Evolutionary conservation across 2,329 filamentous ascomycete genomes (phyloP).

Genomic region (Fusarium sp.): DNA sequence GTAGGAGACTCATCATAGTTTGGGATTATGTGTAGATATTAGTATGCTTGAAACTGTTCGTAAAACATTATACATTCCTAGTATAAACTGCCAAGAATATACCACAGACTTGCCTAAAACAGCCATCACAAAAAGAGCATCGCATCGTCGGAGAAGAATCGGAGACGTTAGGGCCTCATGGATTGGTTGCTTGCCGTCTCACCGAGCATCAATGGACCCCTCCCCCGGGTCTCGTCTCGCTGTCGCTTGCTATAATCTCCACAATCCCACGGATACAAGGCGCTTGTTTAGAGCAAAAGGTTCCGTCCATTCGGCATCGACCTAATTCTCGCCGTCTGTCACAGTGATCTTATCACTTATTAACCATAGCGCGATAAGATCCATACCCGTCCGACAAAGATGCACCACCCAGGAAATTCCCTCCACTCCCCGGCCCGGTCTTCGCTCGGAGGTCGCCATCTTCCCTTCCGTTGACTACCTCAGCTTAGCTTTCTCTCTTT

Average conservation of each 20-base stretch:
- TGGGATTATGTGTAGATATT: neutral
- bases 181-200: slow-evolving; percentile 26
- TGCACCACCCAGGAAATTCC: slow-evolving; percentile 45
- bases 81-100: neutral
- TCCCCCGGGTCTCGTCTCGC: slow-evolving; percentile 28
- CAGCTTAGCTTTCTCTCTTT: slow-evolving; percentile 1
- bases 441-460: slow-evolving; percentile 44
- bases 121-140: slow-evolving; percentile 2
- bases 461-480: slow-evolving; percentile 24
- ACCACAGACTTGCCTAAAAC: slow-evolving; percentile 25
- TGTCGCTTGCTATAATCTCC: slow-evolving; percentile 15
- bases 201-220: slow-evolving; percentile 23
- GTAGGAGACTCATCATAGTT: neutral
- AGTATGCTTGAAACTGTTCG: neutral
- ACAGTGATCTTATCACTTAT: slow-evolving; percentile 33
- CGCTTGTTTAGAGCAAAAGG: slow-evolving; percentile 2
- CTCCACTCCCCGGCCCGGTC: slow-evolving; percentile 43
- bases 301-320: slow-evolving; percentile 21
- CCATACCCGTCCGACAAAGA: neutral
- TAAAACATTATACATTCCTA: neutral
- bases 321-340: slow-evolving; percentile 13
- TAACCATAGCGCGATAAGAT: slow-evolving; percentile 42
- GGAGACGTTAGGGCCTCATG: slow-evolving; percentile 11
- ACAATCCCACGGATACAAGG: slow-evolving; percentile 15
- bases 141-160: slow-evolving; percentile 28